Base-by-base conservation (phyloP, 139 green algal genomes). In the Haematococcus sp. region DNA sequence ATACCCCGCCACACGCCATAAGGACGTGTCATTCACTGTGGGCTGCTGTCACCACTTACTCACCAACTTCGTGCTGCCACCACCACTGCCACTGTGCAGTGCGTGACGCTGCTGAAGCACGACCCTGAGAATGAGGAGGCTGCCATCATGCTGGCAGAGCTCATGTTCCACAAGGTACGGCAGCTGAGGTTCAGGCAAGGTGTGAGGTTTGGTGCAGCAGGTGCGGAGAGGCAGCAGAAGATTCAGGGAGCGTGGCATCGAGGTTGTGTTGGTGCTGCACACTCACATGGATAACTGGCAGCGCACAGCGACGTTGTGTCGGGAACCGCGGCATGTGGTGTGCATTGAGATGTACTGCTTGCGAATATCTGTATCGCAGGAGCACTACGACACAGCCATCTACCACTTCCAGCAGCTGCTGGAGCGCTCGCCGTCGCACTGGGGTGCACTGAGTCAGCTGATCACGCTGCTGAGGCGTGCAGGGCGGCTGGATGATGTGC, bases 341-440 rank as follows among this genome's bases (percentile, higher is more conserved):
- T 55, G 46, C 13, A 55, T 13, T 16, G 13, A 55, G 13, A 55
- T n/a, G n/a, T n/a, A n/a, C n/a, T n/a, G n/a, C n/a, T n/a, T n/a
- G n/a, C n/a, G n/a, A n/a, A n/a, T n/a, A n/a, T n/a, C 40, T 49
- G 40, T 30, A 60, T 28, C 56, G 3, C 84, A 91, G 84, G 90
- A 94, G 73, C 66, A 93, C 66, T 87, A 89, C 74, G 87, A 89
- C 31, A 82, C 76, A 27, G 90, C 90, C 17, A 84, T 93, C 55
- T 89, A 84, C 74, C 86, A 94, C 76, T 91, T 93, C 73, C 78
- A 92, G 83, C 85, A 92, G 82, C 79, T 95, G 35, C 78, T 95
- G 59, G 88, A 93, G 60, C 76, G 77, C 68, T 80, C 77, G 17
- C 86, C 89, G 2, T 73, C 69, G 55, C 81, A 94, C 79, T 94